These are phyloP conservation scores for Purpureocillium lavendulum DNA, from an alignment of 2,329 filamentous ascomycete species.

Conservation along the genomic window DNA sequence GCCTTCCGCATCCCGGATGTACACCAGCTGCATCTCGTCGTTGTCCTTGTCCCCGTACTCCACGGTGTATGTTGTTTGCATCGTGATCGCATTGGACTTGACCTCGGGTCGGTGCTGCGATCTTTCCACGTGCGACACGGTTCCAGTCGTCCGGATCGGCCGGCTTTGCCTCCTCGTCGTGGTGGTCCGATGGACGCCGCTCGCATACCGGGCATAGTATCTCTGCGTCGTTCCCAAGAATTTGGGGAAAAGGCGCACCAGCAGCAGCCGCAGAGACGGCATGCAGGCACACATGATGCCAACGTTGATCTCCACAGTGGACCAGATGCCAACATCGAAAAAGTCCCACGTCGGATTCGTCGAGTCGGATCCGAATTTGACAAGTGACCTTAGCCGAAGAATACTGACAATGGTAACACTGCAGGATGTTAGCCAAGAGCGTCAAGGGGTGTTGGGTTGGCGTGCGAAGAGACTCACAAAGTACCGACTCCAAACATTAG, in stretches of 20 bases:
- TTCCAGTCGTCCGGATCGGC: conserved; percentile 11
- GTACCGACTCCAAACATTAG: conserved; percentile 43
- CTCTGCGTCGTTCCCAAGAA: conserved; percentile 19
- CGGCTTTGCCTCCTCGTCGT: conserved; percentile 7
- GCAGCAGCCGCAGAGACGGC: conserved; percentile 24
- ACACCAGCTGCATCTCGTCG: conserved; percentile 23
- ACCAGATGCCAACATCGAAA: conserved; percentile 23
- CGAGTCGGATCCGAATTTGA: conserved; percentile 18
- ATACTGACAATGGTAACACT: conserved; percentile 30
- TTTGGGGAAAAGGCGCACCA: conserved; percentile 29
- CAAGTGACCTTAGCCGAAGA: conserved; percentile 24
- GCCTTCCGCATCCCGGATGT: conserved; percentile 16
- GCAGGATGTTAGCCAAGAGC: background rate
- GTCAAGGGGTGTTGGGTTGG: background rate
- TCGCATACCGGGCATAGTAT: conserved; percentile 17
- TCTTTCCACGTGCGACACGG: conserved; percentile 14
- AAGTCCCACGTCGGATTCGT: conserved; percentile 26
- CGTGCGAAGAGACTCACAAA: conserved; percentile 24
- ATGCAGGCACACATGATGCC: conserved; percentile 30
- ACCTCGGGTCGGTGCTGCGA: conserved; percentile 10
- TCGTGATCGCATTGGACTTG: conserved; percentile 19
- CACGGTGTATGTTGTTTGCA: conserved; percentile 24
- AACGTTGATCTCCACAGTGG: conserved; percentile 28
- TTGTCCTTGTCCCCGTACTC: conserved; percentile 19
- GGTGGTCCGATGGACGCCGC: conserved; percentile 6